These are phyloP conservation scores for Suhomyces panamericanus DNA, from an alignment of 1,139 yeast species.

Conservation along the genomic window DNA sequence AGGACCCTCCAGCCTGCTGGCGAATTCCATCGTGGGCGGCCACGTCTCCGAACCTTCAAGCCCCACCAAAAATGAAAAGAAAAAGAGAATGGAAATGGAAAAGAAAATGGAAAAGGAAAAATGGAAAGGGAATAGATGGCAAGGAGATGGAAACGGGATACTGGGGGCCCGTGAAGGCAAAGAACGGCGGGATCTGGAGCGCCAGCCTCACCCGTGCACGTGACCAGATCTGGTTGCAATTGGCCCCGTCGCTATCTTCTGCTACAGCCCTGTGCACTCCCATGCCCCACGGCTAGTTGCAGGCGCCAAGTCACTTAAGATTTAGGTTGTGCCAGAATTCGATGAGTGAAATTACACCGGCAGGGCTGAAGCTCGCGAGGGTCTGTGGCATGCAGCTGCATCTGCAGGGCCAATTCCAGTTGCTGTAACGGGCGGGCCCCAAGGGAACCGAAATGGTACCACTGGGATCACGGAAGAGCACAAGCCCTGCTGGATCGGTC, in stretches of 20 bases:
- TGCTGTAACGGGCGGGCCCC: too few relatives aligned
- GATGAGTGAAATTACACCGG: slow-evolving; percentile 4
- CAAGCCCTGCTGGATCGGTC: too few relatives aligned
- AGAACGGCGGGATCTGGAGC: slow-evolving; percentile 1
- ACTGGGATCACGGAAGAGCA: background rate
- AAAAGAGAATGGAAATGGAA: too few relatives aligned
- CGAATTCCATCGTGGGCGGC: too few relatives aligned
- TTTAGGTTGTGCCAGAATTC: slow-evolving; percentile 3
- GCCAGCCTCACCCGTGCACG: background rate
- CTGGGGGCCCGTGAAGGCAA: too few relatives aligned
- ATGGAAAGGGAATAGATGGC: too few relatives aligned
- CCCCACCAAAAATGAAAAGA: too few relatives aligned
- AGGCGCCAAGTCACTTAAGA: background rate
- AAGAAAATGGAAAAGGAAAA: too few relatives aligned
- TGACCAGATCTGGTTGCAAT: slow-evolving; percentile 3
- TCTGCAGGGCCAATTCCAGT: background rate
- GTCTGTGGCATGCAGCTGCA: background rate
- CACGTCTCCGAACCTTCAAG: too few relatives aligned
- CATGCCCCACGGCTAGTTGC: background rate
- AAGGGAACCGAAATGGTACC: too few relatives aligned
- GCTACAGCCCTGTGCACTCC: slow-evolving; percentile 1
- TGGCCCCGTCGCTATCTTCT: slow-evolving; percentile 1
- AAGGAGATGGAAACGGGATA: too few relatives aligned
- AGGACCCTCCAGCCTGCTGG: too few relatives aligned
- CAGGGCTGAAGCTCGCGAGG: slow-evolving; percentile 3